Evolutionary conservation across 2,329 filamentous ascomycete species (phyloP).

Genomic region (Penicillium digitatum): DNA sequence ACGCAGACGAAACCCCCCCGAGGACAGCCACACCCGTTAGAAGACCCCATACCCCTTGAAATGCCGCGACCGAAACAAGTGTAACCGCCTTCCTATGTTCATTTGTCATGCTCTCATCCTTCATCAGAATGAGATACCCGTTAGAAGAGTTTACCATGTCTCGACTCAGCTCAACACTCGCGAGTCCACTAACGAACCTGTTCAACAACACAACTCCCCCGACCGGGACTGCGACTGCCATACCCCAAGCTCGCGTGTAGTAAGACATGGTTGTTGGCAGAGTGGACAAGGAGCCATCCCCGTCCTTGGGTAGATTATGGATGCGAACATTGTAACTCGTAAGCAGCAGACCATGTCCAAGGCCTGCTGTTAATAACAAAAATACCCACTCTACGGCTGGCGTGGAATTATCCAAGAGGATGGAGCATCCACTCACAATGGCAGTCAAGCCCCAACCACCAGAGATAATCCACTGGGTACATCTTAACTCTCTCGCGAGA

Average conservation of each 20-base stretch:
- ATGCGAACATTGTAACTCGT: constrained; percentile 41
- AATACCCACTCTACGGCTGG: constrained; percentile 35
- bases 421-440: constrained; percentile 36
- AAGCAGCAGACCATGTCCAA: constrained; percentile 44
- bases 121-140: constrained; percentile 16
- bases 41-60: constrained; percentile 27
- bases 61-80: constrained; percentile 19
- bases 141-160: constrained; percentile 14
- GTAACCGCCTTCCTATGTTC: constrained; percentile 12
- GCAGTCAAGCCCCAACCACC: constrained; percentile 41
- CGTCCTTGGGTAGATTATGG: constrained; percentile 39
- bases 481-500: constrained; percentile 14
- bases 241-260: constrained; percentile 38
- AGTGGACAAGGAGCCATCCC: constrained; percentile 35
- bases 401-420: constrained; percentile 36
- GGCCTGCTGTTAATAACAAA: constrained; percentile 38
- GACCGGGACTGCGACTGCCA: constrained; percentile 44
- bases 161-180: constrained; percentile 5
- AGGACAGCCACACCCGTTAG: constrained; percentile 27
- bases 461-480: constrained; percentile 42
- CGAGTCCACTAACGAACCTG: constrained; percentile 32
- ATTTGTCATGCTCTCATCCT: constrained; percentile 14
- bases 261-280: constrained; percentile 16
- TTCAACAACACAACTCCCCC: constrained; percentile 43
- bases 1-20: constrained; percentile 22